Conservation (phyloP, 768 basidiomycete species). For the Mycena amicta region DNA sequence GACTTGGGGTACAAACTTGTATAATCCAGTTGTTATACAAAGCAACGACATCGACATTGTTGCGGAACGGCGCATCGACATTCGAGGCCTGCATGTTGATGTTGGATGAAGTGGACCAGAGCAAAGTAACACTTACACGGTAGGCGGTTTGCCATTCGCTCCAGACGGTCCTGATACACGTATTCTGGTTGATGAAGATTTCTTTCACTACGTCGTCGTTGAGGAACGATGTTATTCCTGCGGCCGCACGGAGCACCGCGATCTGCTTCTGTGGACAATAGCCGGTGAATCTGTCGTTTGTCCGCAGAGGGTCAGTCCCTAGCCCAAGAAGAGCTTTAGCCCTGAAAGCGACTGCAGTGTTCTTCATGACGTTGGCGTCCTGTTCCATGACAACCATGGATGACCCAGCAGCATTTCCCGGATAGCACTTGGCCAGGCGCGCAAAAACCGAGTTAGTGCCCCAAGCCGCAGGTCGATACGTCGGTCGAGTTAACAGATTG, state of each 20-base stretch:
- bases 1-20: too few relatives aligned
- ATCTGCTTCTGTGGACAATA: constrained; percentile 4
- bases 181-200: not conserved
- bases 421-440: not conserved
- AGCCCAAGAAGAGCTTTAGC: not conserved
- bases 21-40: constrained; percentile 4
- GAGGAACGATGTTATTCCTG: not conserved
- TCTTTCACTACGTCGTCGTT: not conserved
- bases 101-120: too few relatives aligned
- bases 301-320: not conserved
- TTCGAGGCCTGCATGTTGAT: not conserved
- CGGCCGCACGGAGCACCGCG: not conserved
- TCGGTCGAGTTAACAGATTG: too few relatives aligned
- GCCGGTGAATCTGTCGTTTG: not conserved
- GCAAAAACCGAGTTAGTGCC: not conserved
- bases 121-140: not conserved
- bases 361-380: not conserved
- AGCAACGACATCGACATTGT: constrained; percentile 1
- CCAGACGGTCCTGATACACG: not conserved
- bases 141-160: not conserved
- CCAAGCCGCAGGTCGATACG: too few relatives aligned
- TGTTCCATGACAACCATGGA: not conserved
- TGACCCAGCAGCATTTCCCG: not conserved
- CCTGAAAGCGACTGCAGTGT: not conserved
- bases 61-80: constrained; percentile 4